Evolutionary conservation across 2,329 filamentous ascomycete species (phyloP), one percentile per base, ranked within the genome.

Genomic region (Pseudodiploospora longispora): DNA sequence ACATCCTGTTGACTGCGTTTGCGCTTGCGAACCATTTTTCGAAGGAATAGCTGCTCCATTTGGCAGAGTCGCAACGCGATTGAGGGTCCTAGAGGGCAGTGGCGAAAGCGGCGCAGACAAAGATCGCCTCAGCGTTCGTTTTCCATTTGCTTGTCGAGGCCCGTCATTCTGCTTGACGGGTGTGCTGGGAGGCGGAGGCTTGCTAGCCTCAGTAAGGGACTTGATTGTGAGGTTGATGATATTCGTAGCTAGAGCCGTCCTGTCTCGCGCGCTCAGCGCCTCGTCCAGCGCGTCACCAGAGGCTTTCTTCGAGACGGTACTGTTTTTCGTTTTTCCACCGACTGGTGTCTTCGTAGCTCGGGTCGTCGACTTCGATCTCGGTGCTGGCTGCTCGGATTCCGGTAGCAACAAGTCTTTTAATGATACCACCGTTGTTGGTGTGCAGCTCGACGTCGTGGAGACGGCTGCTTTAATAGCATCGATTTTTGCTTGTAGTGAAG

Each of bases 191-290:
- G 61, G 51, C 4, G 64, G 49, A 2, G 67, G 62, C 58, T 82
- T 88, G 19, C 80, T 70, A 0, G 80, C 80, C 44, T 85, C 80
- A n/a, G 74, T 73, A 4, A 91, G 71, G 7, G 76, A 72, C 55
- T 85, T 88, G 34, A 90, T 69, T 1, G 81, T 74, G 6, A 71
- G 69, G 59, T 90, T 91, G 55, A 88, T 78, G 32, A 87, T 71
- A 49, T 88, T 78, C 0, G 85, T 87, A 9, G 85, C 85, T 32
- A 90, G 65, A 37, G 77, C 70, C 41, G 80, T 80, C 59, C 75
- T 79, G 46, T 87, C 83, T 53, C 63, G 70, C 52, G 53, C 43
- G 27, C 49, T 61, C 51, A 54, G 56, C 50, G 47, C 57, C 52
- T 52, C 61, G 50, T 49, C 58, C 59, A 42, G 40, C 10, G 46